Conservation (phyloP, 2,329 filamentous ascomycete species). For the Botrytis deweyae region DNA sequence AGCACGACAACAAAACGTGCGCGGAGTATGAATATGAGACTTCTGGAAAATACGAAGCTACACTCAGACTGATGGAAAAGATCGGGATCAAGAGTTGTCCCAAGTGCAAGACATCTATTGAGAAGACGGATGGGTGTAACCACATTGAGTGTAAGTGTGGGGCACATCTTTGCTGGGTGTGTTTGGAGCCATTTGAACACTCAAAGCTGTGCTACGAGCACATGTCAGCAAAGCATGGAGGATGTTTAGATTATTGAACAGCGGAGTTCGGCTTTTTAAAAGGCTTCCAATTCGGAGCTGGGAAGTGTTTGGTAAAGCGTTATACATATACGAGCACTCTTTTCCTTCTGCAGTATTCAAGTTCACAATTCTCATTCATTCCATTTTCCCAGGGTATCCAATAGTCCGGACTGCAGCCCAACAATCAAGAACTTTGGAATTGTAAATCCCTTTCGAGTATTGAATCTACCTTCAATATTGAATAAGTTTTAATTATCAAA, state of each 20-base stretch:
- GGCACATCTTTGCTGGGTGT: conserved; percentile 51
- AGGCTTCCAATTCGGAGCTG: not conserved
- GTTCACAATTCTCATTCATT: not conserved
- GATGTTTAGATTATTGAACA: not conserved
- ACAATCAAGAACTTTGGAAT: not conserved
- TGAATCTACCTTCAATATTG: not conserved
- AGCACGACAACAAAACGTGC: conserved; percentile 27
- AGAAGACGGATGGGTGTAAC: conserved; percentile 45
- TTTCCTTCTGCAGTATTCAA: not conserved
- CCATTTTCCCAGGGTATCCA: not conserved
- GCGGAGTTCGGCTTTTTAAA: not conserved
- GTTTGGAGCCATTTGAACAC: conserved; percentile 41
- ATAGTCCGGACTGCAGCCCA: not conserved
- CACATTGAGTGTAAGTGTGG: conserved; percentile 48
- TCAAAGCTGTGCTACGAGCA: conserved; percentile 31
- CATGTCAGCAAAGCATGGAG: conserved; percentile 27
- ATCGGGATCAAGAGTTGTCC: conserved; percentile 45
- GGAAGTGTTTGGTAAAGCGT: not conserved
- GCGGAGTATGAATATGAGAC: conserved; percentile 25
- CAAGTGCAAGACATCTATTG: conserved; percentile 32
- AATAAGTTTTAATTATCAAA: not conserved
- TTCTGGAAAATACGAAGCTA: conserved; percentile 23
- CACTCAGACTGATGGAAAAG: conserved; percentile 38
- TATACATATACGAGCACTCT: not conserved
- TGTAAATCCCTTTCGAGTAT: fast-evolving